These are phyloP conservation scores for Calonectria multiphialidica DNA, from an alignment of 2,329 filamentous ascomycete species.

Conservation along the genomic window DNA sequence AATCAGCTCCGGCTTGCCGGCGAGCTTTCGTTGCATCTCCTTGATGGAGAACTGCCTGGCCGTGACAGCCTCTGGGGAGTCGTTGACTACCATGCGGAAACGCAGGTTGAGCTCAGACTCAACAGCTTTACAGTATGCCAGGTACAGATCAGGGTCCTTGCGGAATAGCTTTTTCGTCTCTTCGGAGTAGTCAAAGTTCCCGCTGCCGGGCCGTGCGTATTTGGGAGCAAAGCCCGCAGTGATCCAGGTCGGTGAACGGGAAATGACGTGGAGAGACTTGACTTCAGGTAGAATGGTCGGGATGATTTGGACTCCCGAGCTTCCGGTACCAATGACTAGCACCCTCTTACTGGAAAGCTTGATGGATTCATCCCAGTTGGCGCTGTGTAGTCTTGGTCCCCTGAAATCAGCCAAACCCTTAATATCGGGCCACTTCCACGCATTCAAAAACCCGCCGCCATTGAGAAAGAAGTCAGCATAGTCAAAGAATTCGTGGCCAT, in stretches of 20 bases:
- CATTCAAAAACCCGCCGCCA: slow-evolving; percentile 1
- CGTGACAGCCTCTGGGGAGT: neutral
- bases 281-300: slow-evolving; percentile 4
- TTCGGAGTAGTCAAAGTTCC: neutral
- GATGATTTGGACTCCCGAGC: slow-evolving; percentile 22
- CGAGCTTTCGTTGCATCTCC: slow-evolving; percentile 9
- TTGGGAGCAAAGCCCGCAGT: neutral
- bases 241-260: neutral
- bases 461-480: slow-evolving; percentile 6
- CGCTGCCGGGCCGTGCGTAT: neutral
- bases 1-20: neutral
- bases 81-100: neutral
- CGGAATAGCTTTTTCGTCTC: neutral
- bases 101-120: neutral
- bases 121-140: neutral
- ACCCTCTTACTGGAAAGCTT: neutral
- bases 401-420: slow-evolving; percentile 13
- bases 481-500: neutral
- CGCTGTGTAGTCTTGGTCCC: slow-evolving; percentile 15
- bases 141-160: slow-evolving; percentile 4
- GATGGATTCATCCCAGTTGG: slow-evolving; percentile 1
- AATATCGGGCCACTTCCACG: slow-evolving; percentile 25
- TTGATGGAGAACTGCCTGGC: neutral
- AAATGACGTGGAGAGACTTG: neutral
- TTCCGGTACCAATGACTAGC: slow-evolving; percentile 16